Percentiles rank a stretch among this genome's conserved stretches.
Conservation (phyloP, 176 grass and related monocot genomes). For the Oryza glumipatula region DNA sequence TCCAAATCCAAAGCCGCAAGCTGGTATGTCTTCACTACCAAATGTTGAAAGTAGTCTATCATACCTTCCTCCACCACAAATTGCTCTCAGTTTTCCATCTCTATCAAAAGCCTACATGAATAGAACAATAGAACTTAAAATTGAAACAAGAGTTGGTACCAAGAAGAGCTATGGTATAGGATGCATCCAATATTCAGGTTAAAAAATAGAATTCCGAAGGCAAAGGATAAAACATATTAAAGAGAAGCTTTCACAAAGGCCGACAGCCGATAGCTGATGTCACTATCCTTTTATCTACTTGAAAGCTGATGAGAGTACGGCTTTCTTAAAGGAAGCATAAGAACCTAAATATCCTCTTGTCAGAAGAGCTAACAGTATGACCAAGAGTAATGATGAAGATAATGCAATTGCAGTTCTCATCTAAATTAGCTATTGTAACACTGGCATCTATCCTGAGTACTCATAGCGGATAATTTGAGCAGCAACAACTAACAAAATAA, state of each 20-base stretch:
- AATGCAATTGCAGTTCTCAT: neutral
- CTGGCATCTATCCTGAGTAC: neutral
- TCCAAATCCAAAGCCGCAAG: constrained; percentile 97
- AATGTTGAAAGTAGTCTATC: constrained; percentile 88
- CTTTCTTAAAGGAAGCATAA: neutral
- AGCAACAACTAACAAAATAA: neutral
- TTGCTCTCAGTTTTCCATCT: constrained; percentile 74
- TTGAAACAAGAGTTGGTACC: neutral
- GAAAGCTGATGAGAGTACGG: no score
- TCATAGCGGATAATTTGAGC: neutral
- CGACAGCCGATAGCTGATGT: no score
- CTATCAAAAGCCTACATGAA: constrained; percentile 78
- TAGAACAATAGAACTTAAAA: neutral
- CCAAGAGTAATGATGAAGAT: neutral
- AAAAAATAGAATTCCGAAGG: neutral
- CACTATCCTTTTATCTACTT: no score
- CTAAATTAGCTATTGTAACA: neutral
- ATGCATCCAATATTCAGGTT: neutral
- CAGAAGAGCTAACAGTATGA: neutral
- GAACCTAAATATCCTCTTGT: neutral
- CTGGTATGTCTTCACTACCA: constrained; percentile 87
- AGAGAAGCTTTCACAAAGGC: no score
- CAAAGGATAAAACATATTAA: no score
- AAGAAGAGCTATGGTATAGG: neutral
- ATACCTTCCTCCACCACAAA: constrained; percentile 90